Base-by-base conservation (phyloP, 441 rosid genomes). In the Flueggea neowawraea region DNA sequence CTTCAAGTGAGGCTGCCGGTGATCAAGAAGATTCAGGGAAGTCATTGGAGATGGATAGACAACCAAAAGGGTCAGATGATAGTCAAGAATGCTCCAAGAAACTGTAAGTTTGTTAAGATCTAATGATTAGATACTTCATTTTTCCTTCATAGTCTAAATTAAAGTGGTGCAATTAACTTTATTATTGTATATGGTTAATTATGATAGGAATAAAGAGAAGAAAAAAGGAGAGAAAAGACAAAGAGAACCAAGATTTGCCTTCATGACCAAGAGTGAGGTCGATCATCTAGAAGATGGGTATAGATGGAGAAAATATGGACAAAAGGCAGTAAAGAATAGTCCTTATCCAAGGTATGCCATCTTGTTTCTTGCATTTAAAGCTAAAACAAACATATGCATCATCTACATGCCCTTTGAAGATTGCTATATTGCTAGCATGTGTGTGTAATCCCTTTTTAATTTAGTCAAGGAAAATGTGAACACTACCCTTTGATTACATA, bases 271-370 rank as follows among this genome's bases (percentile, higher is more conserved):
- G 82, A 89, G 97, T 60, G 99, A 94, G 71, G 70, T 90, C 12
- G 99, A 94, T 77, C 85, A 94, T 77, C 95, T 94, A 60, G 96
- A 94, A 80, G 99, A 94, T 61, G 99, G 97, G 16, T 93, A 90
- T 62, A 80, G 97, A 64, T 93, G 98, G 97, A 88, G 98, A 75
- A 93, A 93, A 62, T 94, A 93, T 59, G 97, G 97, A 41, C 98
- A 94, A 72, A 94, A 94, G 61, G 96, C 98, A 0, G 98, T 94
- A 65, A 94, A 91, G 78, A 91, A 94, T 60, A 94, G 97, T 75
- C 94, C 97, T 76, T 89, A 89, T 78, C 99, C 99, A 52, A 89
- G 99, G 99, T 94, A 57, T 43, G 31, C 12, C 4, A 6, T 58
- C 28, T 4, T 58, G 3, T 53, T 53, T 10, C 55, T 10, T 53